Evolutionary conservation across 2,329 filamentous ascomycete species (phyloP).

Genomic region (Colletotrichum euphorbiae): DNA sequence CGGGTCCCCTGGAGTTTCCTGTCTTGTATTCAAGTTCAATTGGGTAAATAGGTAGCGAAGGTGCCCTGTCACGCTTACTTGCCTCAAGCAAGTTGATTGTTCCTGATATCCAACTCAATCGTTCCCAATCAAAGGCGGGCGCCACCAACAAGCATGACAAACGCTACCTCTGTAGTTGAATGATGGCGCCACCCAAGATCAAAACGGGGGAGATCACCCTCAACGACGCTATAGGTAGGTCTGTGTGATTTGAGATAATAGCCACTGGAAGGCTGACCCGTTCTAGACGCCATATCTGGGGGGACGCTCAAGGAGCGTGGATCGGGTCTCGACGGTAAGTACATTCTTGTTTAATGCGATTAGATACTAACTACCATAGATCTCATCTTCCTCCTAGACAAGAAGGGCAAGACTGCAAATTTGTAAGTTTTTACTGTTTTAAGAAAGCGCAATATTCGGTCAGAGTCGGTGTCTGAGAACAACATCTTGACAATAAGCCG

Average conservation of each 20-base stretch:
- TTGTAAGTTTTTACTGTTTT: conserved; percentile 46
- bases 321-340: conserved; percentile 55
- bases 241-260: background rate
- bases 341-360: background rate
- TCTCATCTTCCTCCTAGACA: conserved; percentile 52
- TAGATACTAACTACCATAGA: conserved; percentile 44
- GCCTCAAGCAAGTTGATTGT: no score
- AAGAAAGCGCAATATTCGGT: no score
- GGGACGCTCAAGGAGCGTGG: conserved; percentile 53
- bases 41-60: no score
- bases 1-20: no score
- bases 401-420: conserved; percentile 50
- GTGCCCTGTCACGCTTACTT: no score
- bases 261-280: background rate
- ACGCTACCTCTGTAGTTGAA: background rate
- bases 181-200: conserved; percentile 36
- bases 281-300: conserved; percentile 45
- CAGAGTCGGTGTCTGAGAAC: no score
- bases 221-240: conserved; percentile 37
- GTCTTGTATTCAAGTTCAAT: no score
- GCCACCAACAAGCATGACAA: background rate
- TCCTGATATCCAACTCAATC: no score
- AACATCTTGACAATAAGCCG: no score
- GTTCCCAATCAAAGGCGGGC: background rate
- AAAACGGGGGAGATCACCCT: conserved; percentile 35